phyloP scores from a whole-genome alignment of 116 monocot species.

The Iris pallida region DNA sequence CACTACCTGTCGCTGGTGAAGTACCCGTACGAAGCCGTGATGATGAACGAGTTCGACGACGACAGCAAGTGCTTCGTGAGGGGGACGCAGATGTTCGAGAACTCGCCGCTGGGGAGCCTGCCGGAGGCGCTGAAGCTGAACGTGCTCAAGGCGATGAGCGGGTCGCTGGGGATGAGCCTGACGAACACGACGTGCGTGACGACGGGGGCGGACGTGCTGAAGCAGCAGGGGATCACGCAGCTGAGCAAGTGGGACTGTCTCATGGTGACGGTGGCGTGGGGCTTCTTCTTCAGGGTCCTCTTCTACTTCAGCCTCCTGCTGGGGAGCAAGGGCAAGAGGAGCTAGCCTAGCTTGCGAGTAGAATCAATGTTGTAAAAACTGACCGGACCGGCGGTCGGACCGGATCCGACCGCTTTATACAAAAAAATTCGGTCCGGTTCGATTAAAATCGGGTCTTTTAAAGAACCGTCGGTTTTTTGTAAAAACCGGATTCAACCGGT shows the following conservation, averaged over 20 bases:
- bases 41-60: conserved; percentile 55
- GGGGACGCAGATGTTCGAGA: conserved; percentile 57
- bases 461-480: no score
- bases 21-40: conserved; percentile 49
- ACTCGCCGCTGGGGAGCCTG: conserved; percentile 31
- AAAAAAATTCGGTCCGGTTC: no score
- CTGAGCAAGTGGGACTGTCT: conserved; percentile 62
- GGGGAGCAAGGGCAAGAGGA: conserved; percentile 74
- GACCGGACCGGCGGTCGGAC: no score
- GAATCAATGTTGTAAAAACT: no score
- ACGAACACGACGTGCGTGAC: conserved; percentile 38
- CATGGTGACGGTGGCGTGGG: conserved; percentile 57
- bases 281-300: conserved; percentile 64
- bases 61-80: conserved; percentile 39
- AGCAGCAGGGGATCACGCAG: conserved; percentile 38
- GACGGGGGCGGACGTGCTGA: conserved; percentile 34
- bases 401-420: no score
- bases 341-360: conserved; percentile 14
- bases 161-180: conserved; percentile 19
- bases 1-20: conserved; percentile 64
- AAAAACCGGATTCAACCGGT: no score
- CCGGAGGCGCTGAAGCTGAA: conserved; percentile 25
- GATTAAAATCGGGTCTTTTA: no score
- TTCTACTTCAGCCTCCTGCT: conserved; percentile 63
- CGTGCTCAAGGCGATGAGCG: conserved; percentile 23